Evolutionary conservation across 2,329 filamentous ascomycete genomes (phyloP).

Genomic region (Ophiostoma sp.): DNA sequence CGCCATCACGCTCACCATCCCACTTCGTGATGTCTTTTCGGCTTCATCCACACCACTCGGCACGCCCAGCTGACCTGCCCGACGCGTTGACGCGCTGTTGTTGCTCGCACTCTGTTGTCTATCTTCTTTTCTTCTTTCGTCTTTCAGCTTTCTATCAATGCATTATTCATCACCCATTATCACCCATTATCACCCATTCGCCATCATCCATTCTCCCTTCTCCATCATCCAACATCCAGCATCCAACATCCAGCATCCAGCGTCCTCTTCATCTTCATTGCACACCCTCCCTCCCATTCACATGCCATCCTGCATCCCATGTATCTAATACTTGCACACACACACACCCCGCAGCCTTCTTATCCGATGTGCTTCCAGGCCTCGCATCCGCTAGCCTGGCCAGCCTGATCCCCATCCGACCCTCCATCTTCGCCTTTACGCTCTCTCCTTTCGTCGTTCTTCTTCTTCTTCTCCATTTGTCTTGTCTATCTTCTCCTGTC

Average conservation of each 20-base stretch:
- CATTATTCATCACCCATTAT: neutral
- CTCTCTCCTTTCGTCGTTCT: conserved; percentile 13
- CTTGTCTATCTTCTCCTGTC: neutral
- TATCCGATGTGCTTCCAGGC: conserved; percentile 15
- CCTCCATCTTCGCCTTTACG: conserved; percentile 8
- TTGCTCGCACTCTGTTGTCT: neutral
- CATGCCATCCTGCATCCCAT: conserved; percentile 7
- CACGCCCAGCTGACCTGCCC: no score
- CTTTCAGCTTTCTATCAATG: neutral
- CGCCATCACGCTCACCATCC: conserved; percentile 15
- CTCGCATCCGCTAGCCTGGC: conserved; percentile 7
- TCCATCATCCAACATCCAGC: neutral
- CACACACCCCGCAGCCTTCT: conserved; percentile 12
- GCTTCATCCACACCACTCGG: conserved; percentile 3
- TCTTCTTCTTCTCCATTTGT: conserved; percentile 13
- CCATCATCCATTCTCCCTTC: neutral
- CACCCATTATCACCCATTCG: neutral
- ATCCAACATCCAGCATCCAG: neutral
- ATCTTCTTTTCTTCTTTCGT: neutral
- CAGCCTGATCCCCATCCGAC: conserved; percentile 14
- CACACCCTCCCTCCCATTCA: conserved; percentile 6
- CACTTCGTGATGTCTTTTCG: conserved; percentile 18
- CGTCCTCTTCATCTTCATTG: neutral
- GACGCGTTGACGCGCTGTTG: neutral
- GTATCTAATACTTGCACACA: neutral